Evolutionary conservation across 1,284 basidiomycete genomes (phyloP).

Genomic region (Paramarasmius palmivorus): DNA sequence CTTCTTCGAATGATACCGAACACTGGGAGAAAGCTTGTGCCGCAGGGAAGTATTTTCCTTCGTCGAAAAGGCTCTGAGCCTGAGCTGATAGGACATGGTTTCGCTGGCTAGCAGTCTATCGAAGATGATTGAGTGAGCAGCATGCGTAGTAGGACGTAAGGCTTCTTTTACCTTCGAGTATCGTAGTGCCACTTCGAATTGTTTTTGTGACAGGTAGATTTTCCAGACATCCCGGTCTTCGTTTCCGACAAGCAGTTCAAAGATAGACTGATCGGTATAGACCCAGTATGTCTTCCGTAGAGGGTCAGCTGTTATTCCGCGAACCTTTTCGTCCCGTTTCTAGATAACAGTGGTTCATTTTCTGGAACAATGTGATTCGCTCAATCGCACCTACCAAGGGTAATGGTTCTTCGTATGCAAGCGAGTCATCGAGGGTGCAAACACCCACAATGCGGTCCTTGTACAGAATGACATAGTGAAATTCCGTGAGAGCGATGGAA

Average conservation of each 20-base stretch:
- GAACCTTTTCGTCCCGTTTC: slow-evolving; percentile 74
- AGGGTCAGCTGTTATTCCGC: slow-evolving; percentile 80
- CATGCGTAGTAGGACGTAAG: slow-evolving; percentile 2
- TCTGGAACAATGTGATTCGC: background rate
- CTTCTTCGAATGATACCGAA: slow-evolving; percentile 89
- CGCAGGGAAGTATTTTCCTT: slow-evolving; percentile 86
- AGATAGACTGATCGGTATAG: slow-evolving; percentile 87
- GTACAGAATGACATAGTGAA: slow-evolving; percentile 91
- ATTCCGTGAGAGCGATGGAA: slow-evolving; percentile 87
- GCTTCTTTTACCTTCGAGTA: slow-evolving; percentile 79
- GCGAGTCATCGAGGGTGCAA: slow-evolving; percentile 78
- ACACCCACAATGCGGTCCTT: slow-evolving; percentile 78
- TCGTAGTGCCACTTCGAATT: slow-evolving; percentile 77
- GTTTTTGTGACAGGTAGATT: slow-evolving; percentile 80
- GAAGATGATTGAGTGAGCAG: background rate
- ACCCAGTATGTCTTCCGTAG: slow-evolving; percentile 93
- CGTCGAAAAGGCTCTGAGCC: slow-evolving; percentile 82
- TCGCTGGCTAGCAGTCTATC: slow-evolving; percentile 79
- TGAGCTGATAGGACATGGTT: slow-evolving; percentile 86
- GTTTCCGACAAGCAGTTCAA: slow-evolving; percentile 85
- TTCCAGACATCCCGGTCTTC: slow-evolving; percentile 97
- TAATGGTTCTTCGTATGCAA: slow-evolving; percentile 83
- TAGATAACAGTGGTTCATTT: slow-evolving; percentile 28
- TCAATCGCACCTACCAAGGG: slow-evolving; percentile 61
- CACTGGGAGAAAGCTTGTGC: slow-evolving; percentile 92